Percentiles rank a stretch among this genome's conserved stretches.
Evolutionary conservation across 805 yeast species (phyloP).

Genomic region (Barnettozyma wickerhamii): DNA sequence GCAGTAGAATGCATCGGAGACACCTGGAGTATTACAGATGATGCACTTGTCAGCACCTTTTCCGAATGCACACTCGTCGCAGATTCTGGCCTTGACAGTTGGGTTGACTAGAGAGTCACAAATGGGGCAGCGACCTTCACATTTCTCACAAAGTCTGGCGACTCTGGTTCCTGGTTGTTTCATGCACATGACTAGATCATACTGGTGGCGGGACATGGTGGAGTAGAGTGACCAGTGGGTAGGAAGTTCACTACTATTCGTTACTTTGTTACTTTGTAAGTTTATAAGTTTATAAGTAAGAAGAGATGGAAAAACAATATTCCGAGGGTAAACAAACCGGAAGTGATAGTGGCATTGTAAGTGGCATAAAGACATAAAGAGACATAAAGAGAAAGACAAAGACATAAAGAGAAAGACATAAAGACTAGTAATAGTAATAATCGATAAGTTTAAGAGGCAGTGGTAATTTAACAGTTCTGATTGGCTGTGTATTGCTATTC

Average conservation of each 20-base stretch:
- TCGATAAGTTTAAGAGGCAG: too few relatives aligned
- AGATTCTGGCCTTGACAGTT: constrained; percentile 58
- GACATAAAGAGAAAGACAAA: too few relatives aligned
- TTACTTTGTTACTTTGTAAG: neutral
- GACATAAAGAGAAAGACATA: too few relatives aligned
- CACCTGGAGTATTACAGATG: constrained; percentile 67
- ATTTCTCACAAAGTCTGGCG: constrained; percentile 74
- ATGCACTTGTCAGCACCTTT: constrained; percentile 61
- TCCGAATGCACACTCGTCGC: constrained; percentile 85
- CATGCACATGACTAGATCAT: constrained; percentile 77
- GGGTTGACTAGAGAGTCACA: constrained; percentile 86
- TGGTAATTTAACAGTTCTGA: too few relatives aligned
- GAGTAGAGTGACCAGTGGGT: too few relatives aligned
- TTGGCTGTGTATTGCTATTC: too few relatives aligned
- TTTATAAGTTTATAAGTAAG: too few relatives aligned
- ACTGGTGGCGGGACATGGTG: constrained; percentile 83
- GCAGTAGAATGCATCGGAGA: constrained; percentile 76
- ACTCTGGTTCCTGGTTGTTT: constrained; percentile 73
- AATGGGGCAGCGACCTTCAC: constrained; percentile 89
- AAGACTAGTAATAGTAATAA: too few relatives aligned
- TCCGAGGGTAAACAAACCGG: too few relatives aligned
- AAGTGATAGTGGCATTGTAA: too few relatives aligned
- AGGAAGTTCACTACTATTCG: too few relatives aligned
- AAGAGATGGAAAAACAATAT: neutral
- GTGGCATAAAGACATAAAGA: too few relatives aligned